These are phyloP conservation scores for Dendrobium nobile DNA, from an alignment of 106 monocot genomes.

Conservation along the genomic window DNA sequence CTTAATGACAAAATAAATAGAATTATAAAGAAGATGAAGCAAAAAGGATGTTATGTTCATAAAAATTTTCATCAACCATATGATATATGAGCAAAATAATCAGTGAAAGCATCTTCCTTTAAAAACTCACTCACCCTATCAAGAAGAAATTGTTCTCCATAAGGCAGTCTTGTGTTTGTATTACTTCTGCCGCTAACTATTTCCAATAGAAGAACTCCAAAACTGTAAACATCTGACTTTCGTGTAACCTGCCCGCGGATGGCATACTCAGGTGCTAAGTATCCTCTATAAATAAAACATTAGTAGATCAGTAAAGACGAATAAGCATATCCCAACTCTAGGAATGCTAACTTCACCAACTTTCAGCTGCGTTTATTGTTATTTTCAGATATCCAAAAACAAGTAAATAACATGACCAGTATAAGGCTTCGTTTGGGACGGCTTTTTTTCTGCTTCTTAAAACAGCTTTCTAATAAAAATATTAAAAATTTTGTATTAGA, in stretches of 20 bases:
- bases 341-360: neutral
- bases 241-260: conserved; percentile 63
- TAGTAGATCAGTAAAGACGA: conserved; percentile 7
- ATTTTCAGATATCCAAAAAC: too few relatives aligned
- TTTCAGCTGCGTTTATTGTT: neutral
- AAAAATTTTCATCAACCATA: neutral
- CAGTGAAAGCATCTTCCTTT: neutral
- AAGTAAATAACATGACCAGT: neutral
- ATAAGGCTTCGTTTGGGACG: too few relatives aligned
- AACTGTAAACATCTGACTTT: conserved; percentile 69
- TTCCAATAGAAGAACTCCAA: conserved; percentile 71
- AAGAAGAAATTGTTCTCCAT: conserved; percentile 64
- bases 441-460: too few relatives aligned
- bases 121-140: conserved; percentile 41
- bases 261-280: conserved; percentile 78
- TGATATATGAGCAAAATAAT: neutral
- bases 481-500: too few relatives aligned
- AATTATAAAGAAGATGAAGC: neutral
- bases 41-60: neutral
- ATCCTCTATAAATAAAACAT: conserved; percentile 38
- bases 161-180: conserved; percentile 55
- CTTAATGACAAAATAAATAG: neutral
- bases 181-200: conserved; percentile 67
- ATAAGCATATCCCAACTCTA: neutral
- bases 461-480: too few relatives aligned